Conservation (phyloP, 805 yeast genomes). For the Suhomyces sp. region DNA sequence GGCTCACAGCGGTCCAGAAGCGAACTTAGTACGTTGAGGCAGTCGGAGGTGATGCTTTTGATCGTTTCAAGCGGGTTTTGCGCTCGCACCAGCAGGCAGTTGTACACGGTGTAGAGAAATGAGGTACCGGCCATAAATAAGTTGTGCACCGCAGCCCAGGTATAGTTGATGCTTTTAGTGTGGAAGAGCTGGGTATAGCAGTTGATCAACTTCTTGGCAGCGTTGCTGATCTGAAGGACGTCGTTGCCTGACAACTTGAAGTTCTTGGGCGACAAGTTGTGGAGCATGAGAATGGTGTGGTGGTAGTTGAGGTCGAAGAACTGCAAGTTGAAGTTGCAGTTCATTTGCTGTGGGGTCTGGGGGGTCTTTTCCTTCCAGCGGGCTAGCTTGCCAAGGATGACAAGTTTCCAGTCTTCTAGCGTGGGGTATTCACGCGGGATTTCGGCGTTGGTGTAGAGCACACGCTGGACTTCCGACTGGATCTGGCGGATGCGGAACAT, state of each 20-base stretch:
- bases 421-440: slow-evolving; percentile 60
- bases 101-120: slow-evolving; percentile 71
- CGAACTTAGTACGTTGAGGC: slow-evolving; percentile 57
- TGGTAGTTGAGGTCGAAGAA: slow-evolving; percentile 74
- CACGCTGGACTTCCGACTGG: slow-evolving; percentile 73
- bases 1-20: slow-evolving; percentile 74
- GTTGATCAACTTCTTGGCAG: slow-evolving; percentile 64
- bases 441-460: slow-evolving; percentile 68
- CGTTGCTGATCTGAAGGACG: slow-evolving; percentile 52
- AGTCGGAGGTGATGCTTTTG: slow-evolving; percentile 49
- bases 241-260: slow-evolving; percentile 53
- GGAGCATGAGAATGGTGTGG: slow-evolving; percentile 67
- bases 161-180: slow-evolving; percentile 67
- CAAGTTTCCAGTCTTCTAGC: slow-evolving; percentile 61
- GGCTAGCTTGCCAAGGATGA: slow-evolving; percentile 51
- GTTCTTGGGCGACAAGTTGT: slow-evolving; percentile 76
- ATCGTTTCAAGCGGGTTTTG: slow-evolving; percentile 44
- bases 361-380: slow-evolving; percentile 63
- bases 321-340: slow-evolving; percentile 68
- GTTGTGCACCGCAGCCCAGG: slow-evolving; percentile 93
- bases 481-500: slow-evolving; percentile 69
- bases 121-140: slow-evolving; percentile 88
- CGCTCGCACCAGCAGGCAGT: slow-evolving; percentile 53
- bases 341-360: slow-evolving; percentile 54
- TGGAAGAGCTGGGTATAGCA: slow-evolving; percentile 58